Base-by-base conservation (phyloP, 1,139 yeast species). In the Kodamaea sp. region DNA sequence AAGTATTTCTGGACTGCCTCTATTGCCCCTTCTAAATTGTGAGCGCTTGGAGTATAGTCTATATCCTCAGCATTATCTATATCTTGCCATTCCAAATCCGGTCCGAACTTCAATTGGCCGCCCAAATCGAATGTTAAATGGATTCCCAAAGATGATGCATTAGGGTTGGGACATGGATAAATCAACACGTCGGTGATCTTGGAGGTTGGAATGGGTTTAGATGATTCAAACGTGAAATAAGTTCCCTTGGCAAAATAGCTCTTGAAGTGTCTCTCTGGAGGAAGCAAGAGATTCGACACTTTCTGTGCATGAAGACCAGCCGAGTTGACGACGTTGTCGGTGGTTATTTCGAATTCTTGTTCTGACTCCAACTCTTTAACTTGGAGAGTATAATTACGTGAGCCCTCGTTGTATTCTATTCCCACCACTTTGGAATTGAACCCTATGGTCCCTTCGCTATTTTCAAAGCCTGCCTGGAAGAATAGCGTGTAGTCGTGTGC, bases 41-140 rank as follows among this genome's bases (percentile, higher is more conserved):
- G 35, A 2, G 55, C 55, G 44, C 66, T 70, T 3, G 80, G 83
- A 4, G 63, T 50, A 40, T 76, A 75, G 50, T 78, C 78, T 7
- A 64, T 58, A n/a, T 55, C 56, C 1, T 32, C 15, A 1, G 72
- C 63, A 29, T 57, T 51, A 2, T 48, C 42, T 3, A 56, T 48
- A 9, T 75, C 73, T 3, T 85, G 76, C 89, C 95, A 88, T 56
- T 88, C 95, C 35, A 87, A 61, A 55, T 89, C 96, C 0, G 97
- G 97, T 0, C 97, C 97, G 55, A 89, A 89, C 46, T 79, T 73
- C 25, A 88, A 60, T 47, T 80, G 83, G 0, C 95, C 95, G 3
- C 86, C 92, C 35, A 89, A 61, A 51, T 87, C 95, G 29, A 89
- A 65, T 0, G 97, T 89, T 40, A 89, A 63, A 61, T 89, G 97